Evolutionary conservation across 176 grass and related monocot species (phyloP), one percentile per base, ranked within the genome.

Genomic region (Aegilops speltoides): DNA sequence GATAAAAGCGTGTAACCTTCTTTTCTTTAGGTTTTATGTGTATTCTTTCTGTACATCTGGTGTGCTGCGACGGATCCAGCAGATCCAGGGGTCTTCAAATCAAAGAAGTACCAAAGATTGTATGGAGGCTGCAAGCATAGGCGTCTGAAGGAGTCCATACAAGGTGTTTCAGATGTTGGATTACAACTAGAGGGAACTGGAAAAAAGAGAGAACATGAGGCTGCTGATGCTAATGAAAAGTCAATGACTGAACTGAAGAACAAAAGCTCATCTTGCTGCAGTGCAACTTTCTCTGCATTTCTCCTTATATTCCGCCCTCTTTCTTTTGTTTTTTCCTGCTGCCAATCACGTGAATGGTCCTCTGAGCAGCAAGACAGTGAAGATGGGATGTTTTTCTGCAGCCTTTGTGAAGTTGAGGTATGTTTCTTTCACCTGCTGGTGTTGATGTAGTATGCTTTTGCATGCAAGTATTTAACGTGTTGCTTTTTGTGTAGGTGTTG

Each of bases 321-420:
- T 24, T 89, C 78, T 88, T 86, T 88, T 82, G 79, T 88, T 73
- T 89, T 88, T 68, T 91, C 94, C 77, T 94, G 87, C 85, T 99
- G 89, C 84, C 89, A 89, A 84, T 52, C 90, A 80, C 86, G 68
- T 34, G 94, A 96, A 56, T 83, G 90, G 73, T 93, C 85, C 43
- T 95, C 94, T 78, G 97, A 99, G 79, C 87, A 98, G 33, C 89
- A 97, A 70, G 64, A 64, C 87, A 91, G 90, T 50, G 97, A 99
- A 82, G 94, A 99, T 20, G 97, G 97, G 36, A 97, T 94, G 92
- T 97, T 99, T 86, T 99, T 97, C 80, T 99, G 97, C 86, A 97
- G 94, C 84, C 73, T 99, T 15, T 99, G 97, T 90, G 94, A 96
- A 87, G 97, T 97, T 52, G 94, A 99, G 92, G 97, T 94, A 86